A percentile compares a stretch with the other conserved stretches of the same genome.
These are phyloP conservation scores for Pichia paraexigua DNA, from an alignment of 805 yeast genomes.

Conservation along the genomic window DNA sequence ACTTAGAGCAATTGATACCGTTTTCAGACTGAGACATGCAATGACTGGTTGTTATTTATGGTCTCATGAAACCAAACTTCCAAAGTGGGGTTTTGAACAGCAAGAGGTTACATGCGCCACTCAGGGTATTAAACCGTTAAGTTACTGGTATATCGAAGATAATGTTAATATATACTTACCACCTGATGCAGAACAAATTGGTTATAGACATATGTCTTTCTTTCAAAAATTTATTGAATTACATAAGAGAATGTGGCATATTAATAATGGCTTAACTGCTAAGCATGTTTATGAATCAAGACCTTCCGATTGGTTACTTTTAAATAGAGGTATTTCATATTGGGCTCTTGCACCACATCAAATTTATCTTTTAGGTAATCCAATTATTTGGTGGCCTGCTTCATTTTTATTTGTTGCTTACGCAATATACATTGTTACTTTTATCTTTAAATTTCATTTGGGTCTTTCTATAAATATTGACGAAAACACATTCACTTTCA, in stretches of 20 bases:
- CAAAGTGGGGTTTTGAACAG: constrained; percentile 78
- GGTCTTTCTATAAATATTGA: constrained; percentile 38
- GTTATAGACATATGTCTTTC: constrained; percentile 48
- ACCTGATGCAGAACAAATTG: constrained; percentile 39
- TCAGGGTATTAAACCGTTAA: constrained; percentile 52
- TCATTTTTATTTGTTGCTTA: constrained; percentile 47
- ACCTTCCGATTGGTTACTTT: constrained; percentile 69
- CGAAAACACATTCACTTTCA: constrained; percentile 54
- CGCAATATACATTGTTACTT: constrained; percentile 37
- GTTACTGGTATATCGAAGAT: constrained; percentile 69
- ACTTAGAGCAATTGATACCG: constrained; percentile 59
- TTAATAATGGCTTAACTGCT: constrained; percentile 60
- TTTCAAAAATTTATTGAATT: constrained; percentile 55
- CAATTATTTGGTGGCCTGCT: constrained; percentile 71
- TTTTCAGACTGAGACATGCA: constrained; percentile 70
- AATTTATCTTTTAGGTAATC: constrained; percentile 70
- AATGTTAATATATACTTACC: constrained; percentile 45
- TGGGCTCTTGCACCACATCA: constrained; percentile 53
- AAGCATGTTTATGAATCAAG: constrained; percentile 65
- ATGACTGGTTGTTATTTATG: constrained; percentile 72
- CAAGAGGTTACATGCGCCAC: constrained; percentile 79
- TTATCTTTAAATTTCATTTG: constrained; percentile 56
- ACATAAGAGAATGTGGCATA: constrained; percentile 69
- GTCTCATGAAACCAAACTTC: constrained; percentile 68
- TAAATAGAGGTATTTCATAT: constrained; percentile 72